Base-by-base conservation (phyloP, 768 basidiomycete species). In the Mrakia blollopis region DNA sequence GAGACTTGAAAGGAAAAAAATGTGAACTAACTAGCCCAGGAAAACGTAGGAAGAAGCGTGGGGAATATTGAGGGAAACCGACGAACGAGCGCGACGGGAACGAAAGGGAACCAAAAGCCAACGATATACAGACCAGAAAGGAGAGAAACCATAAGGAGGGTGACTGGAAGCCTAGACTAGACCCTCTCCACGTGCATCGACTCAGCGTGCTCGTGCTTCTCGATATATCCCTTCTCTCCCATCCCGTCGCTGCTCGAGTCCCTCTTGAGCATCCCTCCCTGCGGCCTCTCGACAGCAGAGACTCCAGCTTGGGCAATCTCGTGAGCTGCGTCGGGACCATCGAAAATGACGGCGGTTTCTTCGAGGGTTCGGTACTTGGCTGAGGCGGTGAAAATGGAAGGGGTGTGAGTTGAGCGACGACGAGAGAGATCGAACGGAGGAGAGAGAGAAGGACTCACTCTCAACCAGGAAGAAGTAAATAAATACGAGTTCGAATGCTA, bases 281-380 rank as follows among this genome's bases (percentile, higher is more conserved):
- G 14, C 52, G 52, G 52, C 10, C 52, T 21, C 52, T 21, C 18
- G 25, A 54, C 18, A n/a, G 52, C 52, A 1, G 52, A 16, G 10
- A 54, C 44, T 44, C 44, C 44, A 14, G 44, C 52, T 54, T 54
- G 52, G 4, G 18, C 14, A 23, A 54, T 21, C 65, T 78, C 63
- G n/a, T 78, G 80, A 35, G 87, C 81, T 30, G 85, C 88, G 1
- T 88, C 87, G 18, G 89, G 87, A 54, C 90, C 91, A 79, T 92
- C 91, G 85, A 92, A 92, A 72, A 92, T 82, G 52, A 87, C 89
- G 13, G 91, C 89, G n/a, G 91, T 92, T 85, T 92, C 91, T 82
- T 92, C 91, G 79, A 92, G 87, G 25, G 90, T 88, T 78, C 87
- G 88, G 41, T 80, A 78, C 76, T 80, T 79, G 77, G 91, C 35